Percentiles rank a stretch among this genome's conserved stretches.
phyloP scores from a whole-genome alignment of 345 rosid species.

The Aethionema arabicum region DNA sequence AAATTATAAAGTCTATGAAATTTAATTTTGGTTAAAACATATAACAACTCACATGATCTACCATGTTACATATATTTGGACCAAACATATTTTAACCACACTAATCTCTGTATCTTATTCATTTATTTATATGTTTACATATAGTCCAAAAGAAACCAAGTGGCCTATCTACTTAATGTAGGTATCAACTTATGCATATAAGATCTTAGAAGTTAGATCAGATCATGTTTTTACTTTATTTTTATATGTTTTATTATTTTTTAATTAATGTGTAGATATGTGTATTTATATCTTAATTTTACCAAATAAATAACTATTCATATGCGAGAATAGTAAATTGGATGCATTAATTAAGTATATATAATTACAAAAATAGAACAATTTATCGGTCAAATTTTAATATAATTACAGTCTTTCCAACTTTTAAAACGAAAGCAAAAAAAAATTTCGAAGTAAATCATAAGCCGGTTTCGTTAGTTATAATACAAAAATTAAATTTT shows the following conservation, averaged over 20 bases:
- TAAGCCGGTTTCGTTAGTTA: no score
- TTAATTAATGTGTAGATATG: neutral
- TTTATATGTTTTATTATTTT: neutral
- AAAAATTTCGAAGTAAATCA: no score
- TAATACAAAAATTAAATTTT: no score
- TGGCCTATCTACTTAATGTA: constrained; percentile 25
- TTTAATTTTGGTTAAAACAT: constrained; percentile 13
- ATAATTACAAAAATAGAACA: no score
- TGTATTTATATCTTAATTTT: neutral
- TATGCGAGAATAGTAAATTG: neutral
- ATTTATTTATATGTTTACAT: constrained; percentile 1
- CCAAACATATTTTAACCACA: constrained; percentile 7
- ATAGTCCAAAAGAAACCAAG: constrained; percentile 26
- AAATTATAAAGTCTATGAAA: constrained; percentile 3
- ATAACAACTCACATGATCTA: constrained; percentile 34
- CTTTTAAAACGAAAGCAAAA: no score
- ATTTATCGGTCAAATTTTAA: no score
- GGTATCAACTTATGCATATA: constrained; percentile 21
- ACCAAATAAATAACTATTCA: neutral
- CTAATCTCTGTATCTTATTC: constrained; percentile 15
- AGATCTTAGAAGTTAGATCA: constrained; percentile 1
- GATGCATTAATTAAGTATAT: no score
- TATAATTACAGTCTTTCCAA: no score
- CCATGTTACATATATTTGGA: neutral
- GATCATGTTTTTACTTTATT: constrained; percentile 7